Evolutionary conservation across 192 early-diverging fungal species (phyloP).

Genomic region (Piromyces sp.): DNA sequence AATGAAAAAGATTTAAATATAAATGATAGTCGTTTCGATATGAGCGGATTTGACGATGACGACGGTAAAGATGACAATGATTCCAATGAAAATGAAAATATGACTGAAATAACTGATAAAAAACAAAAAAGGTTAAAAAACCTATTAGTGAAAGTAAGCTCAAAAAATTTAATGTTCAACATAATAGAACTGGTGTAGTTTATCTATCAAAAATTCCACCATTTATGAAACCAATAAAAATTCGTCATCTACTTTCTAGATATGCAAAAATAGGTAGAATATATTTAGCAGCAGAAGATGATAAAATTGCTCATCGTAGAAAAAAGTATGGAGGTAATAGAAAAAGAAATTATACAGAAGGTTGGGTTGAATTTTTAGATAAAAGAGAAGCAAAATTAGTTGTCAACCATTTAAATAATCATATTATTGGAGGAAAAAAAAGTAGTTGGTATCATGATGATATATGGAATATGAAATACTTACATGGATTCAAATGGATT

Average conservation of each 20-base stretch:
- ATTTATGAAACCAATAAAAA: slow-evolving; percentile 73
- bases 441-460: slow-evolving; percentile 76
- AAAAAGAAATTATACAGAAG: slow-evolving; percentile 74
- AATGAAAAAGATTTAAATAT: neutral
- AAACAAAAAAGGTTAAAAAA: neutral
- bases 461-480: slow-evolving; percentile 91
- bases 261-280: slow-evolving; percentile 67
- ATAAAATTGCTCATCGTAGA: slow-evolving; percentile 53
- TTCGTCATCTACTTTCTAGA: slow-evolving; percentile 53
- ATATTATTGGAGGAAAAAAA: slow-evolving; percentile 73
- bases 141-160: slow-evolving; percentile 41
- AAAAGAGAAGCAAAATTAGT: slow-evolving; percentile 72
- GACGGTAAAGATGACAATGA: slow-evolving; percentile 3
- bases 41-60: neutral
- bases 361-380: slow-evolving; percentile 93
- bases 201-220: slow-evolving; percentile 85
- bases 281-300: slow-evolving; percentile 72
- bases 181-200: slow-evolving; percentile 65
- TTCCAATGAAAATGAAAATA: slow-evolving; percentile 1
- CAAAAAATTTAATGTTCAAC: slow-evolving; percentile 39
- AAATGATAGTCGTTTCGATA: slow-evolving; percentile 1
- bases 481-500: slow-evolving; percentile 92
- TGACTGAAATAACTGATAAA: slow-evolving; percentile 4
- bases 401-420: slow-evolving; percentile 61
- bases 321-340: slow-evolving; percentile 76